Percentiles rank a stretch among this genome's conserved stretches.
Evolutionary conservation across 1,139 yeast genomes (phyloP).

Genomic region (Hanseniaspora gamundiae): DNA sequence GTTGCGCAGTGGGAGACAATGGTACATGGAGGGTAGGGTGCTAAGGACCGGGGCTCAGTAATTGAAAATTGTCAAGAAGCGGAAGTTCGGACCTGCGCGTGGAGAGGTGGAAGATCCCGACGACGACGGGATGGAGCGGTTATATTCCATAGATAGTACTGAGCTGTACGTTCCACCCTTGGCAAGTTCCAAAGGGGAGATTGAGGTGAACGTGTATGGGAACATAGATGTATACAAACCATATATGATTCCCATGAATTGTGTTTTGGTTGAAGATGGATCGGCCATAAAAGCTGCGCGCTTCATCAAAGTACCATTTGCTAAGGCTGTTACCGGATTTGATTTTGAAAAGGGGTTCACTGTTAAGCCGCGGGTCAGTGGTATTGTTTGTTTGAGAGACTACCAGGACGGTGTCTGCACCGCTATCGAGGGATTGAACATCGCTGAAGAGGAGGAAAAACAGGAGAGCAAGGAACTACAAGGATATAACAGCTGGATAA

Average conservation of each 20-base stretch:
- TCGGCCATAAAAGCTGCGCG: constrained; percentile 60
- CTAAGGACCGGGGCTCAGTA: constrained; percentile 63
- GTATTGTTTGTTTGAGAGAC: constrained; percentile 60
- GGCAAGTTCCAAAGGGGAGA: constrained; percentile 44
- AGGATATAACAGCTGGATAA: constrained; percentile 63
- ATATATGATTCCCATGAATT: constrained; percentile 77
- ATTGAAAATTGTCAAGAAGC: constrained; percentile 32
- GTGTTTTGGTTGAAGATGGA: constrained; percentile 45
- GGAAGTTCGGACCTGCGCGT: constrained; percentile 15
- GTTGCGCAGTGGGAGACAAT: constrained; percentile 64
- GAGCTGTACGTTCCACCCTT: constrained; percentile 51
- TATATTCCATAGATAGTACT: constrained; percentile 74
- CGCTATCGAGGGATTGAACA: constrained; percentile 46
- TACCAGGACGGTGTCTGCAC: constrained; percentile 52
- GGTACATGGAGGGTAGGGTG: constrained; percentile 77
- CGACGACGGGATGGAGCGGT: constrained; percentile 41
- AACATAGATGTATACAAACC: constrained; percentile 70
- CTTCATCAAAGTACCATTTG: constrained; percentile 61
- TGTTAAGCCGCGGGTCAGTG: constrained; percentile 60
- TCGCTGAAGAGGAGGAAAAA: constrained; percentile 34
- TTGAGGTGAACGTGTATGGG: constrained; percentile 68
- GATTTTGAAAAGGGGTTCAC: constrained; percentile 43
- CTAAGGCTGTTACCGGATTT: constrained; percentile 79
- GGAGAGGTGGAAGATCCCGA: constrained; percentile 23
- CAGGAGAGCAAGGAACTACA: constrained; percentile 35